Base-by-base conservation (phyloP, 192 early-diverging fungal genomes). In the Gigaspora rosea region DNA sequence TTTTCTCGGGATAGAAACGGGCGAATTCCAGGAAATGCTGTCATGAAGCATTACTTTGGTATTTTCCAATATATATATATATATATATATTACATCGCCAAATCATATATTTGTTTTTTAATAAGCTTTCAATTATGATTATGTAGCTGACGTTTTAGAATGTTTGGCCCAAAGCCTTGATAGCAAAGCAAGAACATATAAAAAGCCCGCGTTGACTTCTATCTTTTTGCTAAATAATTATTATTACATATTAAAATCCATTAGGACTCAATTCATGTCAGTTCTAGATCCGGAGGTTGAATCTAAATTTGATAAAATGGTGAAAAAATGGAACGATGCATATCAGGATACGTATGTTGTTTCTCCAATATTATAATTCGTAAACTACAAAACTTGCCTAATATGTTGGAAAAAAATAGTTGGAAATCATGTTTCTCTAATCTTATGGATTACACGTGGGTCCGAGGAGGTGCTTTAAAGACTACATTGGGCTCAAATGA, bases 171-270 rank as follows among this genome's bases (percentile, higher is more conserved):
- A 79, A 8, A 90, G 81, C 27, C 78, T 96, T 57, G 91, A 95
- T 46, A 61, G 58, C 7, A 94, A 94, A 81, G 82, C 93, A 16
- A 89, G 86, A 69, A 82, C 82, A 15, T 95, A 94, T 81, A 93
- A 93, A 61, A 89, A 91, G 70, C 83, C 87, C 15, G 82, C 90
- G 0, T 76, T 96, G 36, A 82, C 87, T 0, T 78, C 80, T 8
- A 80, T 96, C 22, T 96, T 96, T 78, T 77, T 94, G 51, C 82
- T 96, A 33, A 96, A 96, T 83, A 96, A 96, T 78, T 93, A 87
- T 67, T 85, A 94, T 71, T 91, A 92, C 77, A 90, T 93, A 46
- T 77, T 87, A 9, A 91, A 93, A 78, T 83, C 88, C 8, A 85
- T 93, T 54, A 84, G 88, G 35, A 83, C 85, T 0, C 82, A 80